phyloP scores from a whole-genome alignment of 2,329 filamentous ascomycete species.

The Hortaea werneckii region DNA sequence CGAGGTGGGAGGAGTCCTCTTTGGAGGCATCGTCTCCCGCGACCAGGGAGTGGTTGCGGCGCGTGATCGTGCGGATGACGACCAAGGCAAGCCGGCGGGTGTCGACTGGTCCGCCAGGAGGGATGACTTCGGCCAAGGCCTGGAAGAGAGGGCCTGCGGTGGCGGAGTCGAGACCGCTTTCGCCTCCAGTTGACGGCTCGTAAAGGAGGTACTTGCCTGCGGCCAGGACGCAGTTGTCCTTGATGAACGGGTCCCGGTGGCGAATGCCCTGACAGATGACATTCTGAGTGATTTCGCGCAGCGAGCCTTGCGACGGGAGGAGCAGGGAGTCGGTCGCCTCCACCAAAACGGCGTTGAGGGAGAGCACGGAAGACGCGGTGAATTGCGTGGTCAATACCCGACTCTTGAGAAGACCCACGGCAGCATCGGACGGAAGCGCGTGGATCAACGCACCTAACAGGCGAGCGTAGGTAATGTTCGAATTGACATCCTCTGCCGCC shows the following conservation, averaged over 20 bases:
- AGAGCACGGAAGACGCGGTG: slow-evolving; percentile 69
- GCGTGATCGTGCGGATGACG: slow-evolving; percentile 73
- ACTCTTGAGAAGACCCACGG: slow-evolving; percentile 52
- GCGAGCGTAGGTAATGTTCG: slow-evolving; percentile 83
- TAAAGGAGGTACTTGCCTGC: slow-evolving; percentile 81
- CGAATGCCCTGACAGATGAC: slow-evolving; percentile 70
- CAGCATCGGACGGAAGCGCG: slow-evolving; percentile 65
- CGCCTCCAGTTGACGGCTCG: slow-evolving; percentile 30
- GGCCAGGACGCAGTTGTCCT: slow-evolving; percentile 80
- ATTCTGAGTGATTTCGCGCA: slow-evolving; percentile 65
- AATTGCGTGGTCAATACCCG: slow-evolving; percentile 70
- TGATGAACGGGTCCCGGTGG: slow-evolving; percentile 55
- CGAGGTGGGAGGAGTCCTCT: slow-evolving; percentile 52
- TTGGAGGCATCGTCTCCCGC: slow-evolving; percentile 28
- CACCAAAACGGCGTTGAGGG: slow-evolving; percentile 77
- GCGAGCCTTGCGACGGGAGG: slow-evolving; percentile 35
- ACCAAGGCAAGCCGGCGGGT: slow-evolving; percentile 79
- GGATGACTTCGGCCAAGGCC: slow-evolving; percentile 62
- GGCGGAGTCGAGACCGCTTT: slow-evolving; percentile 59
- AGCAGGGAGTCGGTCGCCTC: slow-evolving; percentile 66
- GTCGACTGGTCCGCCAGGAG: slow-evolving; percentile 69
- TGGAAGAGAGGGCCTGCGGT: slow-evolving; percentile 70
- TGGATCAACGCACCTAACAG: slow-evolving; percentile 83
- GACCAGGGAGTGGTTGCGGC: slow-evolving; percentile 68
- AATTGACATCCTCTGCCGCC: slow-evolving; percentile 42